A percentile compares a stretch with the other conserved stretches of the same genome.
Conservation (phyloP, 805 yeast genomes). For the Saccharomycopsis selenospora region DNA sequence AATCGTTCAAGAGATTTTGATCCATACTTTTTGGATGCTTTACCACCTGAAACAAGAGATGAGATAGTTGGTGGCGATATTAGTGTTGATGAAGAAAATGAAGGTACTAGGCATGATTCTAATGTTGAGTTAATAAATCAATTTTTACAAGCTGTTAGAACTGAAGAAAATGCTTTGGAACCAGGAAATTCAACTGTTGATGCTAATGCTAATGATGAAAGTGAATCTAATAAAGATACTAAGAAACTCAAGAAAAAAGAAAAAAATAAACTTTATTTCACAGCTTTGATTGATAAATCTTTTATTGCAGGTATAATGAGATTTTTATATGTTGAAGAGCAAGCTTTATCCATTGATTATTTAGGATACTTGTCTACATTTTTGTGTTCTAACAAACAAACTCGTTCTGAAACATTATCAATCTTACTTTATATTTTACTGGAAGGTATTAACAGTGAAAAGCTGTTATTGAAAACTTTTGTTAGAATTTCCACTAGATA, state of each 20-base stretch:
- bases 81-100: slow-evolving; percentile 14
- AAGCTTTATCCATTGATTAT: slow-evolving; percentile 38
- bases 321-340: slow-evolving; percentile 62
- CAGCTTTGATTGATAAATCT: slow-evolving; percentile 65
- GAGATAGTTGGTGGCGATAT: slow-evolving; percentile 40
- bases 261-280: slow-evolving; percentile 38
- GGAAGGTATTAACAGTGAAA: slow-evolving; percentile 63
- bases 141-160: slow-evolving; percentile 14
- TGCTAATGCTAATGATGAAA: slow-evolving; percentile 10
- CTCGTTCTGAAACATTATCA: slow-evolving; percentile 66
- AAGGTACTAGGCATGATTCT: too few relatives aligned
- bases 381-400: slow-evolving; percentile 70
- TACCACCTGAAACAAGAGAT: slow-evolving; percentile 60
- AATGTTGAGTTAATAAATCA: too few relatives aligned
- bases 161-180: slow-evolving; percentile 15
- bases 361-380: slow-evolving; percentile 59
- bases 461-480: slow-evolving; percentile 55
- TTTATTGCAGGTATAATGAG: slow-evolving; percentile 72
- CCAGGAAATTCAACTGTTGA: too few relatives aligned
- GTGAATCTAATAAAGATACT: slow-evolving; percentile 8
- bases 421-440: slow-evolving; percentile 59
- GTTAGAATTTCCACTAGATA: slow-evolving; percentile 46
- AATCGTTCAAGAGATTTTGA: slow-evolving; percentile 58
- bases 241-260: slow-evolving; percentile 25
- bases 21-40: slow-evolving; percentile 71